Evolutionary conservation across 805 yeast species (phyloP).

Genomic region (Debaryomyces tyrocola): DNA sequence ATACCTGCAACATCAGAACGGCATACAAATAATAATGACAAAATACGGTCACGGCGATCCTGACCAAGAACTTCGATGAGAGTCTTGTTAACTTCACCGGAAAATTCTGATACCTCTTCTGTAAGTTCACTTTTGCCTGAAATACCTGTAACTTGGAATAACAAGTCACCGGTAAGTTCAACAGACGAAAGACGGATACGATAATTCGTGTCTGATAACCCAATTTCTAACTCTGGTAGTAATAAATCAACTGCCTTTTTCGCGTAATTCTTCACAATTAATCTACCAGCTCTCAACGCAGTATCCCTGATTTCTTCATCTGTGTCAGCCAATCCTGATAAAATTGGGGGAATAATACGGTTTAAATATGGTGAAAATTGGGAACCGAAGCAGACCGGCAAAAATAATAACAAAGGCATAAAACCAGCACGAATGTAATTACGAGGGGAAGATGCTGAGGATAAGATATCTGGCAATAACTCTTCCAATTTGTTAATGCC

Average conservation of each 20-base stretch:
- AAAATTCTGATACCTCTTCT: slow-evolving; percentile 50
- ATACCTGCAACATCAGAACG: slow-evolving; percentile 87
- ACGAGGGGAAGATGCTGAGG: slow-evolving; percentile 67
- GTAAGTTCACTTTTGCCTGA: slow-evolving; percentile 70
- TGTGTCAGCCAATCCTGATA: slow-evolving; percentile 86
- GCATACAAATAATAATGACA: slow-evolving; percentile 86
- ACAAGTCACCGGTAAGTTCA: slow-evolving; percentile 90
- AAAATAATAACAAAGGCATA: slow-evolving; percentile 82
- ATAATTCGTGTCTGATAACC: slow-evolving; percentile 76
- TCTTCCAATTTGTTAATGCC: slow-evolving; percentile 89
- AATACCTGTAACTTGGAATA: slow-evolving; percentile 92
- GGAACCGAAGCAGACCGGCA: slow-evolving; percentile 93
- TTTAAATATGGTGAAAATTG: slow-evolving; percentile 88
- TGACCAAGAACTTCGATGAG: slow-evolving; percentile 79
- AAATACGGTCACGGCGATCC: slow-evolving; percentile 83
- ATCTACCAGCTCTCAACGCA: slow-evolving; percentile 88
- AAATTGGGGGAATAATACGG: slow-evolving; percentile 85
- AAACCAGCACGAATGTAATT: slow-evolving; percentile 84
- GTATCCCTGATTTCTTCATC: slow-evolving; percentile 87
- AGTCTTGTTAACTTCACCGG: slow-evolving; percentile 56
- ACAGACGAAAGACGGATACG: slow-evolving; percentile 92
- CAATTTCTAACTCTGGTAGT: slow-evolving; percentile 90
- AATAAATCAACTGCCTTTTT: slow-evolving; percentile 88
- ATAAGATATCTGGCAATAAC: slow-evolving; percentile 74
- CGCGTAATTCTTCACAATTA: slow-evolving; percentile 89